Evolutionary conservation across 2,329 filamentous ascomycete species (phyloP).

Genomic region (Emergomyces africanus): DNA sequence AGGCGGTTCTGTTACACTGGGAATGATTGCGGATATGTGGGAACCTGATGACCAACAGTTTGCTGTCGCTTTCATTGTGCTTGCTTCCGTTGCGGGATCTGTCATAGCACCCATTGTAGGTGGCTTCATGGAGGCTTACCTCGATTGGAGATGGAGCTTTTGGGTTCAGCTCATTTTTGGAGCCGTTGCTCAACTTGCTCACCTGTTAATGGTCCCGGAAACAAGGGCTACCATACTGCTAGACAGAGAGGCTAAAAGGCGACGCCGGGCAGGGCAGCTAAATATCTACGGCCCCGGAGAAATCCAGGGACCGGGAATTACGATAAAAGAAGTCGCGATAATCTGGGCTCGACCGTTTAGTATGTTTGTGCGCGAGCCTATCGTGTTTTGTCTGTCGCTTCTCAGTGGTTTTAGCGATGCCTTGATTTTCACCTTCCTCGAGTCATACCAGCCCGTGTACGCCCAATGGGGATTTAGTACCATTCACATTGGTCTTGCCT

Average conservation of each 20-base stretch:
- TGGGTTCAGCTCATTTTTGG: slow-evolving; percentile 51
- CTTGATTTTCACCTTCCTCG: slow-evolving; percentile 54
- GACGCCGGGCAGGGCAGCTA: slow-evolving; percentile 41
- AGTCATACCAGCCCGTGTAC: slow-evolving; percentile 49
- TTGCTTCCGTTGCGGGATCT: slow-evolving; percentile 44
- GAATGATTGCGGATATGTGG: slow-evolving; percentile 53
- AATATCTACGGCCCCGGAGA: slow-evolving; percentile 64
- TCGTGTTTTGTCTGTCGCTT: slow-evolving; percentile 48
- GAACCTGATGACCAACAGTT: slow-evolving; percentile 44
- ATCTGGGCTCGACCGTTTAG: slow-evolving; percentile 50
- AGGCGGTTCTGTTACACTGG: slow-evolving; percentile 52
- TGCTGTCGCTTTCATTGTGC: slow-evolving; percentile 48
- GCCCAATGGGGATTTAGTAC: slow-evolving; percentile 45
- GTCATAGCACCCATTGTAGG: slow-evolving; percentile 37
- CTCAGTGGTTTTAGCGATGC: slow-evolving; percentile 54
- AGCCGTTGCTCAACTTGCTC: slow-evolving; percentile 38
- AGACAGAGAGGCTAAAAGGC: slow-evolving; percentile 44
- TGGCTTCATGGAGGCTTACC: slow-evolving; percentile 37
- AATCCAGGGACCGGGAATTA: slow-evolving; percentile 45
- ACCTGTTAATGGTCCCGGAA: slow-evolving; percentile 40
- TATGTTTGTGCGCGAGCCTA: slow-evolving; percentile 53
- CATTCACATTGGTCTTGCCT: slow-evolving; percentile 37
- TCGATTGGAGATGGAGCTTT: slow-evolving; percentile 48
- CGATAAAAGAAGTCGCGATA: slow-evolving; percentile 41
- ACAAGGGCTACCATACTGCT: slow-evolving; percentile 46